Evolutionary conservation across 2,329 filamentous ascomycete genomes (phyloP).

Genomic region (Xylariaceae sp.): DNA sequence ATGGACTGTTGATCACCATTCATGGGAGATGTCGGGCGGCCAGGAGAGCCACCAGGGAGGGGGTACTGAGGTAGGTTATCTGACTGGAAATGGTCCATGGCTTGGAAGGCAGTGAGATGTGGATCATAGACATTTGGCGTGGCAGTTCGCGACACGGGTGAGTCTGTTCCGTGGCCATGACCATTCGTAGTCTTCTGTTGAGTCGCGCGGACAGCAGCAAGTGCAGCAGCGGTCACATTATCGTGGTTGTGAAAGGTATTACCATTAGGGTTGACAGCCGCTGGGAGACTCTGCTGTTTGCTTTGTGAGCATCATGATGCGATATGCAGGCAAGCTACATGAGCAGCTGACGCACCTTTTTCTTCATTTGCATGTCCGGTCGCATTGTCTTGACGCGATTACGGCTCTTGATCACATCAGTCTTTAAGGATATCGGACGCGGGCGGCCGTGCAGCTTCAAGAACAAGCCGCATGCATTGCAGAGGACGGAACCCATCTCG

Average conservation of each 20-base stretch:
- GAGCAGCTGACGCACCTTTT: slow-evolving; percentile 61
- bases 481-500: slow-evolving; percentile 92
- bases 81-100: slow-evolving; percentile 70
- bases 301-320: slow-evolving; percentile 11
- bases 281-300: slow-evolving; percentile 45
- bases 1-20: slow-evolving; percentile 64
- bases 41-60: slow-evolving; percentile 56
- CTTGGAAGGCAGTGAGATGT: slow-evolving; percentile 78
- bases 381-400: slow-evolving; percentile 92
- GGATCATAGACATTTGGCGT: slow-evolving; percentile 77
- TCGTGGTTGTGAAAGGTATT: slow-evolving; percentile 58
- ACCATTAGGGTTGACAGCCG: slow-evolving; percentile 53
- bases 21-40: slow-evolving; percentile 51
- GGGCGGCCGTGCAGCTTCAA: slow-evolving; percentile 94
- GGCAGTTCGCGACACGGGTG: slow-evolving; percentile 76
- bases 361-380: slow-evolving; percentile 76
- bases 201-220: slow-evolving; percentile 57
- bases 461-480: slow-evolving; percentile 97
- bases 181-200: slow-evolving; percentile 71
- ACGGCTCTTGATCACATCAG: slow-evolving; percentile 98
- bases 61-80: slow-evolving; percentile 54
- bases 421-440: slow-evolving; percentile 94
- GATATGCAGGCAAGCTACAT: slow-evolving; percentile 5
- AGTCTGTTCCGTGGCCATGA: slow-evolving; percentile 73
- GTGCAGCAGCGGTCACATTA: slow-evolving; percentile 57